Evolutionary conservation across 805 yeast genomes (phyloP).

Genomic region (Candida nitratophila): DNA sequence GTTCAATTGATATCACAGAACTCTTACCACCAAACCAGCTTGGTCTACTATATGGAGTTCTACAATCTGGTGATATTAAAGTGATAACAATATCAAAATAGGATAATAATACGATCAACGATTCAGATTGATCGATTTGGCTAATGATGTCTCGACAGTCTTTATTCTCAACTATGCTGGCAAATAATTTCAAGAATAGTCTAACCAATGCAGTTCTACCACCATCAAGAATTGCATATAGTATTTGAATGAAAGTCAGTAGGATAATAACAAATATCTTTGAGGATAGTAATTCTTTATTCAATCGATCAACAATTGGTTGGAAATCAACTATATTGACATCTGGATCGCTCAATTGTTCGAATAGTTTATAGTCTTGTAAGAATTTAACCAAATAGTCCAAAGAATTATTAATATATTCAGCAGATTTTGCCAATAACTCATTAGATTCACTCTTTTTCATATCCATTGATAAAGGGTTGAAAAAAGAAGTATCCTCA

Average conservation of each 20-base stretch:
- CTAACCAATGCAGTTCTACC: conserved; percentile 33
- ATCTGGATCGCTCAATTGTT: conserved; percentile 3
- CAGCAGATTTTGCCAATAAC: conserved; percentile 36
- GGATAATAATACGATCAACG: conserved; percentile 27
- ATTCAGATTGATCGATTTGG: conserved; percentile 25
- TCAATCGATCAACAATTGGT: neutral
- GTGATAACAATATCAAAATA: conserved; percentile 39
- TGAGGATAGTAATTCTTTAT: conserved; percentile 5
- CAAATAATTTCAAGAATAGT: conserved; percentile 31
- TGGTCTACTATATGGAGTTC: conserved; percentile 33
- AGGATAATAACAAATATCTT: conserved; percentile 25
- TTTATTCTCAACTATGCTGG: conserved; percentile 27
- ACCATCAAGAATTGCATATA: conserved; percentile 33
- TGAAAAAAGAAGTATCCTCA: conserved; percentile 13
- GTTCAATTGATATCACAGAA: conserved; percentile 22
- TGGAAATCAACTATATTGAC: conserved; percentile 4
- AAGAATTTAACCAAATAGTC: conserved; percentile 35
- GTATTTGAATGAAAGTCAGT: conserved; percentile 32
- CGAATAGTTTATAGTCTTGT: conserved; percentile 13
- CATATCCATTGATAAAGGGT: neutral
- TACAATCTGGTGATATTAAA: conserved; percentile 33
- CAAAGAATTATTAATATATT: conserved; percentile 40
- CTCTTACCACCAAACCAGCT: conserved; percentile 28
- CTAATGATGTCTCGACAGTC: conserved; percentile 21
- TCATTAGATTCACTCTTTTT: conserved; percentile 11